Conservation (phyloP, 139 green algal genomes). For the Chlamydomonas eustigma region DNA sequence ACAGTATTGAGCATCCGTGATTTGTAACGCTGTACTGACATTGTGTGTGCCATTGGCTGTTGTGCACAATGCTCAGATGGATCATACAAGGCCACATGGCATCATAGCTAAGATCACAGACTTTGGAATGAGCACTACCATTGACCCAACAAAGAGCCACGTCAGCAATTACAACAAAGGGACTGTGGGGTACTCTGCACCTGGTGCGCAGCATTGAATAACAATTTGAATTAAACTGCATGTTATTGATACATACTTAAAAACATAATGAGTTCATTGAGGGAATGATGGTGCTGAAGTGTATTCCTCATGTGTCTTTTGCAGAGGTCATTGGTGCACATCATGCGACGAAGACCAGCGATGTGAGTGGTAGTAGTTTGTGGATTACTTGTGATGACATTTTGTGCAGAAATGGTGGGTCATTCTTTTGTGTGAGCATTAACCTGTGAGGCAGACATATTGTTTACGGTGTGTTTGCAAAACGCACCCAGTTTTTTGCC, state of each 20-base stretch:
- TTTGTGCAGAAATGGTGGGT: background rate
- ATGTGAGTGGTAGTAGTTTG: too few species aligned
- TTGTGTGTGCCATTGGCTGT: too few species aligned
- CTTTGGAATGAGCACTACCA: constrained; percentile 18
- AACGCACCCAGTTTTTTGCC: too few species aligned
- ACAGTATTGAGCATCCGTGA: too few species aligned
- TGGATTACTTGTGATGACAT: too few species aligned
- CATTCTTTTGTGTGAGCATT: too few species aligned
- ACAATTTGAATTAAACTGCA: too few species aligned
- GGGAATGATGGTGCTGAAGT: background rate
- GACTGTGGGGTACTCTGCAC: background rate
- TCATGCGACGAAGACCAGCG: background rate
- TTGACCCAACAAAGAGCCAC: background rate
- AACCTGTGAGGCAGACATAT: too few species aligned
- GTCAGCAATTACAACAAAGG: constrained; percentile 13
- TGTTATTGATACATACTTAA: background rate
- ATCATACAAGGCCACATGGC: constrained; percentile 3
- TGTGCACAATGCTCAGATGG: background rate
- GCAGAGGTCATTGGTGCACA: background rate
- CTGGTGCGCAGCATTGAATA: background rate
- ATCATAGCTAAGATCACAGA: constrained; percentile 25
- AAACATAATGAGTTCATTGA: background rate
- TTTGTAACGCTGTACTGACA: too few species aligned
- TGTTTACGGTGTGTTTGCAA: too few species aligned
- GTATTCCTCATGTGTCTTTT: background rate